Conservation (phyloP, 2,329 filamentous ascomycete genomes). For the Thielaviopsis populi region DNA sequence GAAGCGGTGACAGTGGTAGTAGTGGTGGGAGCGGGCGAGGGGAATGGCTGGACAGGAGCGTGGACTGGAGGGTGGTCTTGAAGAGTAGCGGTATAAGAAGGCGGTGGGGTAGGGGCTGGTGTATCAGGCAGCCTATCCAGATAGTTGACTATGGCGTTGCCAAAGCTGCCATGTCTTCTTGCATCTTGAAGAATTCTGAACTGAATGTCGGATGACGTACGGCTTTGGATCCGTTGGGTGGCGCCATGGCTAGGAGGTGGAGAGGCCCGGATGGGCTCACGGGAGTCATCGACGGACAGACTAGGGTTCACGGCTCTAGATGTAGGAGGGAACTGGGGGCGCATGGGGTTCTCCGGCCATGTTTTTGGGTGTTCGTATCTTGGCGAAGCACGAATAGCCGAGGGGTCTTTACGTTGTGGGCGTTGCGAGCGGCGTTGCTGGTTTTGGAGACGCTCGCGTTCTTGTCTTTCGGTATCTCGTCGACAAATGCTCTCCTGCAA, state of each 20-base stretch:
- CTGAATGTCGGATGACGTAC: not conserved
- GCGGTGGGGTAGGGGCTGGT: slow-evolving; percentile 14
- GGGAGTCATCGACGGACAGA: not conserved
- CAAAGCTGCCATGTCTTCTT: not conserved
- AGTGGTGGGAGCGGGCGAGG: not conserved
- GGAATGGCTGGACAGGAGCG: not conserved
- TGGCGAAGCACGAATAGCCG: not conserved
- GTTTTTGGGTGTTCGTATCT: not conserved
- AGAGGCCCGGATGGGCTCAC: not conserved
- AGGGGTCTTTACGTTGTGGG: not conserved
- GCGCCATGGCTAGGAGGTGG: slow-evolving; percentile 13
- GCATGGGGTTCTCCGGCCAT: not conserved
- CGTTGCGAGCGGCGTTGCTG: not conserved
- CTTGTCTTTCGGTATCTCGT: not conserved
- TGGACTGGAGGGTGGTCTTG: not conserved
- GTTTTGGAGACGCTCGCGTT: not conserved
- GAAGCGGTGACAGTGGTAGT: not conserved
- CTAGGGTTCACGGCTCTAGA: not conserved
- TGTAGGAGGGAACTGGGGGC: not conserved
- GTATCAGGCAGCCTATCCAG: slow-evolving; percentile 11
- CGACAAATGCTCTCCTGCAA: not conserved
- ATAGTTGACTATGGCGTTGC: slow-evolving; percentile 4
- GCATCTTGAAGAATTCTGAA: slow-evolving; percentile 2
- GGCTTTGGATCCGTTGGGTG: slow-evolving; percentile 9
- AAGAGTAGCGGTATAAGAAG: not conserved